Evolutionary conservation across 352 stramenopile species (phyloP), one percentile per base, ranked within the genome.

Genomic region (Globisporangium abappressorium): DNA sequence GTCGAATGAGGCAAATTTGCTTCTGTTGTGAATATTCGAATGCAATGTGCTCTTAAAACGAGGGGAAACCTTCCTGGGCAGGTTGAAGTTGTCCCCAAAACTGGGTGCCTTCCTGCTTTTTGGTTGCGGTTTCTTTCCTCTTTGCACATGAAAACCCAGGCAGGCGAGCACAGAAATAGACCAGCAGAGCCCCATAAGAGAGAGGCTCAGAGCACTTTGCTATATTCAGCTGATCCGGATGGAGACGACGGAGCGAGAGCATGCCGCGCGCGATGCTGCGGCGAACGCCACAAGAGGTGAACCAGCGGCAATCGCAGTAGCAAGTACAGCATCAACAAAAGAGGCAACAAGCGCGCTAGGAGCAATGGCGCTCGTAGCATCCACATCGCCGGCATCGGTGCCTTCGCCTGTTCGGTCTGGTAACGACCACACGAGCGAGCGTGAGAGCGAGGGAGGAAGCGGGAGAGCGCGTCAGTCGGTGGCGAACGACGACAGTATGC

Each of bases 401-500:
- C 55, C 26, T 5, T 46, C 56, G 4, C 57, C 47, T 26, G 71
- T 63, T 54, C 57, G 70, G 8, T 71, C 55, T 18, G 20, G 28
- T 34, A 20, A 70, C 33, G 54, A 57, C 49, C 38, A 51, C 38
- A 41, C 49, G 8, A 57, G 30, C 46, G 53, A 46, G 36, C 49
- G 46, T 15, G 54, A 70, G 28, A 62, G 30, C 43, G 68, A 61
- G 22, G 43, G 56, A 22, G 55, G 38, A 14, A 46, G 56, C 15
- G 51, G 34, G 14, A 53, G 65, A 28, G 33, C 26, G 34, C 64
- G 43, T 12, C 57, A 68, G 11, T 68, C 65, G 57, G 49, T 82
- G 33, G 58, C 61, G 24, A 64, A 72, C 60, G 84, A 92, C 53
- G 84, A 91, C 62, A 89, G 74, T 65, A 77, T 59, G 38, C 60